Conservation (phyloP, 345 rosid genomes). For the Lenwebbia sp. region DNA sequence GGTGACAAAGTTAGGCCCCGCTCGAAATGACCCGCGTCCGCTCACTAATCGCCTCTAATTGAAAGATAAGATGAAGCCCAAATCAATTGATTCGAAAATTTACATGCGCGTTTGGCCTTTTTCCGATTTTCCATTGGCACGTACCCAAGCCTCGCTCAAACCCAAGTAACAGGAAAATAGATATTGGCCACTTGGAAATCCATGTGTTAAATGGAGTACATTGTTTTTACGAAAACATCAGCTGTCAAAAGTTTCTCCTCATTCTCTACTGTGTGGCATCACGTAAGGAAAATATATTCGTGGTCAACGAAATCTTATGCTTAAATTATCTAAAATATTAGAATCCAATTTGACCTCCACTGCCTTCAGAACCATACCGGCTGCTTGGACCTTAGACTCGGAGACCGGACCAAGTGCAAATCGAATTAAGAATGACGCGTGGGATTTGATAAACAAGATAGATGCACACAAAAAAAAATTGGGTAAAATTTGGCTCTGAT, state of each 20-base stretch:
- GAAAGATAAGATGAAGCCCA: not conserved
- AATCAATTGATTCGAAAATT: not conserved
- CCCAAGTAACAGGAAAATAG: not conserved
- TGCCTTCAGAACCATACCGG: not conserved
- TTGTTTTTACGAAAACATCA: not conserved
- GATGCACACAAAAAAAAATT: not conserved
- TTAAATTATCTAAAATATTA: not conserved
- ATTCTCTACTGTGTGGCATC: not conserved
- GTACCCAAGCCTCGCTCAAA: not conserved
- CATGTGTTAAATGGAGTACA: not conserved
- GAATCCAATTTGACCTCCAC: not conserved
- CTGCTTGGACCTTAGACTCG: not conserved
- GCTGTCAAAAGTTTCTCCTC: not conserved
- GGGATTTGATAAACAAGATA: not conserved
- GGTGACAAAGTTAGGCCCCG: not conserved
- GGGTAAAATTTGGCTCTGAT: fast-evolving
- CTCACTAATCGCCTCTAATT: not conserved
- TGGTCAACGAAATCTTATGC: not conserved
- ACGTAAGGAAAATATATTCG: not conserved
- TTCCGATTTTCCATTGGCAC: not conserved
- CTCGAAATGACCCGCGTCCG: not conserved
- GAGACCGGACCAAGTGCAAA: not conserved
- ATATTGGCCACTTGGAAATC: not conserved
- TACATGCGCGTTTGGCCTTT: not conserved
- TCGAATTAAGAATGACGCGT: not conserved